These are phyloP conservation scores for Globisporangium perplexum DNA, from an alignment of 352 stramenopile species.

Conservation along the genomic window DNA sequence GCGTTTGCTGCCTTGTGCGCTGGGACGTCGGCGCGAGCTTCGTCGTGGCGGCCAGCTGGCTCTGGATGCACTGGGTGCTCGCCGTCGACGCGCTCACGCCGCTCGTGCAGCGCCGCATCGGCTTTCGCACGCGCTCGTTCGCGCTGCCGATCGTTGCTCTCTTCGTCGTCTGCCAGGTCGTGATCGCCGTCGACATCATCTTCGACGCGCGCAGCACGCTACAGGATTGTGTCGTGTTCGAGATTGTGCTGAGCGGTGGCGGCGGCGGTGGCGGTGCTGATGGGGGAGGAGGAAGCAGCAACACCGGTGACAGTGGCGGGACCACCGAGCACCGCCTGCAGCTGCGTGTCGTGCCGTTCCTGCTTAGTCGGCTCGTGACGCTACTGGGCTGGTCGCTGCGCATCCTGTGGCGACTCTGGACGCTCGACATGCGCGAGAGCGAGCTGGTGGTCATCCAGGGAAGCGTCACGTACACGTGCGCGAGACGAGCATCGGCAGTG, in stretches of 20 bases:
- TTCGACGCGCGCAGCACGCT: neutral
- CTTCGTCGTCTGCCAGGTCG: constrained; percentile 6
- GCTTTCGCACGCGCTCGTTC: constrained; percentile 1
- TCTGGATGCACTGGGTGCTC: constrained; percentile 28
- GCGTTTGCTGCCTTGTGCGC: constrained; percentile 22
- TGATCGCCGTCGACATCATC: constrained; percentile 1
- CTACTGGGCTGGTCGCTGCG: constrained; percentile 8
- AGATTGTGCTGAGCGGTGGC: neutral
- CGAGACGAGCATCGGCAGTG: neutral
- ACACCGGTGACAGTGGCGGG: no score
- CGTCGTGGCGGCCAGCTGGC: constrained; percentile 14
- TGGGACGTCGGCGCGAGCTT: constrained; percentile 17
- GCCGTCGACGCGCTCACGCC: constrained; percentile 20
- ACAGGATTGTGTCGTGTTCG: constrained; percentile 5
- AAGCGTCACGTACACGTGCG: neutral
- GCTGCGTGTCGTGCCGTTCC: constrained; percentile 4
- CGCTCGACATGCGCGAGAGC: neutral
- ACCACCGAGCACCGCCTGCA: constrained; percentile 1
- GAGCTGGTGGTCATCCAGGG: constrained; percentile 13
- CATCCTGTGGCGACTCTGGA: constrained; percentile 8
- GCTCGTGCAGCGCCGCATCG: neutral
- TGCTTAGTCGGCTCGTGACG: constrained; percentile 4
- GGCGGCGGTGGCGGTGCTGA: no score
- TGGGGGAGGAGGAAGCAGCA: no score
- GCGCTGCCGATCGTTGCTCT: constrained; percentile 2